Base-by-base conservation (phyloP, 2,329 filamentous ascomycete species). In the Fusarium bulbicola region DNA sequence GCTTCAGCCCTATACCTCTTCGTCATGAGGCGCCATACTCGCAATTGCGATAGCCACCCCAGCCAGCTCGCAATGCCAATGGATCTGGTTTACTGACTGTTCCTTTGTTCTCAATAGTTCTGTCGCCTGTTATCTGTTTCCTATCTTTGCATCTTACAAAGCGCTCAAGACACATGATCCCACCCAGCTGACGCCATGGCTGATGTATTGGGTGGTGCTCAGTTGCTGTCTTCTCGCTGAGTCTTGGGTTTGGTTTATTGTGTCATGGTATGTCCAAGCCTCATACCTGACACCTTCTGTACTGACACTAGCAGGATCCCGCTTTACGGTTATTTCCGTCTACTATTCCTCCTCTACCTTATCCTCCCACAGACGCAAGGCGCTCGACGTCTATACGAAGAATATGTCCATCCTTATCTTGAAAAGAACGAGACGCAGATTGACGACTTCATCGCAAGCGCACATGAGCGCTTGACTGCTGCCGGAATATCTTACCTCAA, bases 181-280 rank as follows among this genome's bases (percentile, higher is more conserved):
- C 5, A 92, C 94, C 42, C 91, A 97, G 80, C 88, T 98, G 68
- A 94, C 94, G 73, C 95, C 95, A 91, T 99, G 96, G 96, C 90
- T 98, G 75, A 98, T 98, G 93, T 99, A 98, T 88, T 99, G 95
- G 93, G 94, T 97, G 68, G 94, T 97, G 30, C 89, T 98, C 74
- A 93, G 93, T 69, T 92, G 93, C 81, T 90, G 92, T 77, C 87
- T 95, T 63, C 89, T 96, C 70, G 90, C 91, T 82, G 96, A 98
- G 85, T 95, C 92, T 52, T 97, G 95, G 90, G 91, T 93, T 63
- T 90, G 92, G 78, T 97, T 95, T 84, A 91, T 98, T 79, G 88
- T 98, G 52, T 88, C 88, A 81, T 98, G 95, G 92, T 65, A 36
- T 24, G 45, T 59, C 24, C 37, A 37, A 28, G 21, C 7, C 21